Percentiles rank a stretch among this genome's conserved stretches.
Evolutionary conservation across 2,329 filamentous ascomycete genomes (phyloP).

Genomic region (Colletotrichum viniferum): DNA sequence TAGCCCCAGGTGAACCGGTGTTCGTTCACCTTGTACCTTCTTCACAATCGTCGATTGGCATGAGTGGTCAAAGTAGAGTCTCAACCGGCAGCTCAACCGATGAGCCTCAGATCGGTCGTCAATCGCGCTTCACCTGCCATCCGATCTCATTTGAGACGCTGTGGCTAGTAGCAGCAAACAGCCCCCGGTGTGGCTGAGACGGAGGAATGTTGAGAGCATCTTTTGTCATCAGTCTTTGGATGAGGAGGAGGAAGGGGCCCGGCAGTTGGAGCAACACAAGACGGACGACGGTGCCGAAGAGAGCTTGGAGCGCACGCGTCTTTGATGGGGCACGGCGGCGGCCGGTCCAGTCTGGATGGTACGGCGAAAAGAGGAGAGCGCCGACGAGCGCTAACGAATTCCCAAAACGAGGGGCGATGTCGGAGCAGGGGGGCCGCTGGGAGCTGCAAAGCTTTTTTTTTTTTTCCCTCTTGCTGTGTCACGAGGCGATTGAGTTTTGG

Average conservation of each 20-base stretch:
- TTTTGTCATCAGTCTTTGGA: background rate
- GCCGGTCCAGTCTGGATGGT: background rate
- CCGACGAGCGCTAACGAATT: background rate
- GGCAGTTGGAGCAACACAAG: background rate
- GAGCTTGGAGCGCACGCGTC: background rate
- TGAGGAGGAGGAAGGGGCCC: background rate
- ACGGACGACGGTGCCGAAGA: background rate
- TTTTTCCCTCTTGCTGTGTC: background rate
- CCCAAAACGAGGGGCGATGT: conserved; percentile 4
- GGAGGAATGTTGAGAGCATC: background rate
- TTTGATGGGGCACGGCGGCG: background rate
- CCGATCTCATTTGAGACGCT: conserved; percentile 10
- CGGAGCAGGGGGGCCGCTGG: background rate
- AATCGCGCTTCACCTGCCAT: background rate
- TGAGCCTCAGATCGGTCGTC: background rate
- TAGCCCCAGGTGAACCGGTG: background rate
- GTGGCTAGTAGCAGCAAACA: background rate
- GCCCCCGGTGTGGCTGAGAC: background rate
- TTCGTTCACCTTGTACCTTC: background rate
- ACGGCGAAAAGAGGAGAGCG: background rate
- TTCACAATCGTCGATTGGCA: background rate
- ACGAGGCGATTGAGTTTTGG: background rate
- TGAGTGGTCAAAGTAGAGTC: background rate
- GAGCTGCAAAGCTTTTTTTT: background rate
- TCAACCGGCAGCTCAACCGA: background rate